These are phyloP conservation scores for Lecanoromycetidae sp. DNA, from an alignment of 2,329 filamentous ascomycete genomes.

Conservation along the genomic window DNA sequence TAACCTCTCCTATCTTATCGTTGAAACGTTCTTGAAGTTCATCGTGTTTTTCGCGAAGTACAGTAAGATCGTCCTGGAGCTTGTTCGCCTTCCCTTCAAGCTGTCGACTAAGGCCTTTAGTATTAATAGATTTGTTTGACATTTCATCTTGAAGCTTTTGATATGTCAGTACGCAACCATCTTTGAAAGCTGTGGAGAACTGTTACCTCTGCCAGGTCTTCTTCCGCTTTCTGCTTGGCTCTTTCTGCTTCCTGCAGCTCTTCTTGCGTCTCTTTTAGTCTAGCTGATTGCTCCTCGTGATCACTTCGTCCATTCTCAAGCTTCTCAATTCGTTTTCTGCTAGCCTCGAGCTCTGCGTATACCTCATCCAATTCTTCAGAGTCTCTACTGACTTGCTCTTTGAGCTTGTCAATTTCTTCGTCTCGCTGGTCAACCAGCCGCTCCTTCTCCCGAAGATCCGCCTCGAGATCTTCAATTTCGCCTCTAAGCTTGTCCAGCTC, in stretches of 20 bases:
- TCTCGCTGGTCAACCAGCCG: conserved; percentile 60
- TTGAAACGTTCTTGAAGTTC: conserved; percentile 30
- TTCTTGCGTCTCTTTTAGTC: conserved; percentile 38
- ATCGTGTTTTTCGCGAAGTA: conserved; percentile 36
- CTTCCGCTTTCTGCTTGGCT: conserved; percentile 14
- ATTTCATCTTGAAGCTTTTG: conserved; percentile 58
- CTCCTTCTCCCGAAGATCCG: conserved; percentile 64
- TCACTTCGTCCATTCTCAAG: conserved; percentile 46
- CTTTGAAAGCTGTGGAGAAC: background rate
- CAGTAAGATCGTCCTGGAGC: conserved; percentile 54
- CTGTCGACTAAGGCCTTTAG: conserved; percentile 62
- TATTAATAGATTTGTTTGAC: conserved; percentile 65
- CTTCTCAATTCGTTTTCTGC: conserved; percentile 48
- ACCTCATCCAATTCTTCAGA: conserved; percentile 44
- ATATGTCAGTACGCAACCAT: background rate
- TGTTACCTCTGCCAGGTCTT: conserved; percentile 19
- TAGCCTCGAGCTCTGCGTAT: conserved; percentile 41
- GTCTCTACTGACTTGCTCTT: conserved; percentile 40
- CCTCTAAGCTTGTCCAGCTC: conserved; percentile 57
- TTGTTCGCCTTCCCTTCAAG: conserved; percentile 58
- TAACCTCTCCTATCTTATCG: conserved; percentile 30
- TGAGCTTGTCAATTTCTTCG: conserved; percentile 57
- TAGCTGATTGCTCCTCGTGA: conserved; percentile 43
- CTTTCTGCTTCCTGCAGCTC: conserved; percentile 13
- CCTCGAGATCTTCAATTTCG: conserved; percentile 63